phyloP scores from a whole-genome alignment of 73 alveolate species.

The Tetrahymena thermophila region DNA sequence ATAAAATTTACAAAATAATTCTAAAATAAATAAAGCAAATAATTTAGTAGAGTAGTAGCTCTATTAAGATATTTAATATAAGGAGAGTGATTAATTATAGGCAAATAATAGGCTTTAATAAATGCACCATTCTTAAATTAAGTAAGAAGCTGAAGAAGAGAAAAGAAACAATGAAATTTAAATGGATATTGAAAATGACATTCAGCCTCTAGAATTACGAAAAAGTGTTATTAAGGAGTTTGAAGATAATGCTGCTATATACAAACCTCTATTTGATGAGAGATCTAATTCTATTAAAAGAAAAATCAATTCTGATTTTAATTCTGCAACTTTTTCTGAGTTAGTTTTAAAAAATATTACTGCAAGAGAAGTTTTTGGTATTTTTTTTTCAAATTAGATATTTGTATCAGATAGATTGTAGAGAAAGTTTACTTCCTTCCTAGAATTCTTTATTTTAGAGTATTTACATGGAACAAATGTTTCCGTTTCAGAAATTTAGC shows the following conservation, averaged over 20 bases:
- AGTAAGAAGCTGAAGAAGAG: not conserved
- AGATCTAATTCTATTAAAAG: not conserved
- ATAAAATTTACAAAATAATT: too few relatives aligned
- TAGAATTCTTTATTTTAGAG: not conserved
- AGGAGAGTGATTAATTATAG: not conserved
- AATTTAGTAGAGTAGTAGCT: not conserved
- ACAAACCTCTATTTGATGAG: not conserved
- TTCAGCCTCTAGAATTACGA: not conserved
- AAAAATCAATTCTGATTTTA: not conserved
- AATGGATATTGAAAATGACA: not conserved
- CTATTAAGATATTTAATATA: too few relatives aligned
- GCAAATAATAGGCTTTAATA: not conserved
- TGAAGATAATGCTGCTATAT: not conserved
- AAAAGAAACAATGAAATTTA: not conserved
- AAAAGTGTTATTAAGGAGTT: not conserved
- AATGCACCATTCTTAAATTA: not conserved
- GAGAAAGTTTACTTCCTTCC: not conserved
- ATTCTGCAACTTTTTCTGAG: not conserved
- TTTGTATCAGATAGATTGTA: not conserved
- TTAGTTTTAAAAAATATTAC: not conserved
- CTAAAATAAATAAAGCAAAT: not conserved
- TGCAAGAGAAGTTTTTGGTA: not conserved
- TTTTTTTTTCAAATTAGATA: not conserved
- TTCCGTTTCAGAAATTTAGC: not conserved
- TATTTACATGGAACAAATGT: not conserved